A percentile compares a stretch with the other conserved stretches of the same genome.
These are phyloP conservation scores for Pichia sp. DNA, from an alignment of 1,139 yeast species.

Conservation along the genomic window DNA sequence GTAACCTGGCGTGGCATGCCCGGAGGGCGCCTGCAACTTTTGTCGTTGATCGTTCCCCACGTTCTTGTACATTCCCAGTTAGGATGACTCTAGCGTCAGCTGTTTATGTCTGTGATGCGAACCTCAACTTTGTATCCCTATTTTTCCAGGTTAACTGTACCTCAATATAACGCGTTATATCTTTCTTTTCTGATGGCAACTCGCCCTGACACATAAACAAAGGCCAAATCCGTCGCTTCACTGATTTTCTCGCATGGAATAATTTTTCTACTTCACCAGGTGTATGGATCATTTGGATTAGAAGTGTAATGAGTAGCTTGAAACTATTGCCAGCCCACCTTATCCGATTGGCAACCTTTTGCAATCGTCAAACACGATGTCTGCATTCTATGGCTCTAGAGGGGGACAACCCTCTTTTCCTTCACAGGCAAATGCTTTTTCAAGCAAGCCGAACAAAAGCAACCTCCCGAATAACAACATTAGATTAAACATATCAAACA, in stretches of 20 bases:
- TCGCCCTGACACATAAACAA: background rate
- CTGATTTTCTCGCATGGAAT: background rate
- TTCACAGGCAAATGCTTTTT: background rate
- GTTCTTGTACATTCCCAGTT: conserved; percentile 10
- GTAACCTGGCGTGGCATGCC: conserved; percentile 13
- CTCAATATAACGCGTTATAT: background rate
- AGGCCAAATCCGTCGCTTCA: background rate
- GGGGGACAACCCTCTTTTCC: no score
- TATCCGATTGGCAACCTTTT: no score
- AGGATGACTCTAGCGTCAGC: no score
- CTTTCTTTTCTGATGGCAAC: background rate
- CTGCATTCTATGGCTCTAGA: no score
- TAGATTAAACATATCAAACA: background rate
- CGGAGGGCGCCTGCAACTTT: conserved; percentile 11
- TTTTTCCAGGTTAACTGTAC: no score
- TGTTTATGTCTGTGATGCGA: no score
- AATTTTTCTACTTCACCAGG: background rate
- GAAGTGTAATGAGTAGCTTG: no score
- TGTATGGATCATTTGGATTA: background rate
- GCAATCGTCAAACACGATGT: no score
- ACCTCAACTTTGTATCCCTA: no score
- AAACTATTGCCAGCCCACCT: no score
- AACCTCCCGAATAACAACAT: background rate
- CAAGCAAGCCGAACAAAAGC: background rate
- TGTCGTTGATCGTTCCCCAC: conserved; percentile 13